Base-by-base conservation (phyloP, 2,329 filamentous ascomycete genomes). In the Pseudogymnoascus verrucosus region DNA sequence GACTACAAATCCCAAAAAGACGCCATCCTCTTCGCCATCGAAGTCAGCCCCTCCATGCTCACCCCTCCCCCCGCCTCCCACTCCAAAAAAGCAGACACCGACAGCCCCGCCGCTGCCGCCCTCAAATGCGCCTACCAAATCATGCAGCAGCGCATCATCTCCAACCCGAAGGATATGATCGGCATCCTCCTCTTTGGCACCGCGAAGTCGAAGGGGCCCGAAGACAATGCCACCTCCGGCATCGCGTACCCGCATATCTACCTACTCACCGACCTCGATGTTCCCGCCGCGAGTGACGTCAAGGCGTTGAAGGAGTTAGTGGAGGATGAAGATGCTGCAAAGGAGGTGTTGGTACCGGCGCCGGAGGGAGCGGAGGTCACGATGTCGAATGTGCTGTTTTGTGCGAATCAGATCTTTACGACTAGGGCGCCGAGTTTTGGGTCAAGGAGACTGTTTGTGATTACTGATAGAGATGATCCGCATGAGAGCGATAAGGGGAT, bases 81-180 rank as follows among this genome's bases (percentile, higher is more conserved):
- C 65, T 83, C 87, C 61, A 96, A 90, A 76, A 93, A 92, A 74
- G 84, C 86, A 47, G 89, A 90, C 67, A 86, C 81, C 64, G 90
- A 93, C 71, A 93, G 89, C 51, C 87, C 93, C 3, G 82, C 91
- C 0, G 82, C 88, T 62, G 93, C 93, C 14, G 93, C 95, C 3
- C 78, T 99, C 60, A 96, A 96, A 80, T 97, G 91, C 71, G 95
- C 93, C 64, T 96, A 96, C 72, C 86, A 91, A 72, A 81, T 99
- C 62, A 97, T 99, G 91, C 91, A 98, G 77, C 93, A 98, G 78
- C 91, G 95, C 70, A 98, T 99, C 75, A 98, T 99, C 70, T 93
- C 93, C 3, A 93, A 93, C 66, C 95, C 95, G 1, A 93, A 89
- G 72, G 95, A 99, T 66, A 96, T 97, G 90, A 97, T 99, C 84